These are phyloP conservation scores for Syzygium aromaticum DNA, from an alignment of 345 rosid genomes.

Conservation along the genomic window DNA sequence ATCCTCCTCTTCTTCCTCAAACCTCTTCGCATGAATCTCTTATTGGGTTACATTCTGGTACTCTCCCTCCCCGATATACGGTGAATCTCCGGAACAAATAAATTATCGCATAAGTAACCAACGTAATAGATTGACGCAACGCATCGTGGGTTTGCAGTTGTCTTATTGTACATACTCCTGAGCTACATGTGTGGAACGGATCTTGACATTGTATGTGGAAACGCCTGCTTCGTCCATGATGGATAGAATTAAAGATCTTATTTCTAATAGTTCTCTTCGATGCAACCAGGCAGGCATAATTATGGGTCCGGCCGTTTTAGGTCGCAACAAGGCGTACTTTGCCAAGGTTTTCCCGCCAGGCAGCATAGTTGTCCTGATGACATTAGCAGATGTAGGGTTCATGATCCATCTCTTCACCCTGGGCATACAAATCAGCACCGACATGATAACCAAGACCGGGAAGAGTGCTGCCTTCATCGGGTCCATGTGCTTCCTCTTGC, in stretches of 20 bases:
- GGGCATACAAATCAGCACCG: background rate
- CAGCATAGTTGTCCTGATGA: background rate
- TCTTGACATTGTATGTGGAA: background rate
- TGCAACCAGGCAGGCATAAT: background rate
- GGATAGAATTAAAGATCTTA: background rate
- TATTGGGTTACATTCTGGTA: background rate
- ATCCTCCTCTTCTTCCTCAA: background rate
- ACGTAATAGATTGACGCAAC: background rate
- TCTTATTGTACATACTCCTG: background rate
- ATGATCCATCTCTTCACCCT: background rate
- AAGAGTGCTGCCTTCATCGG: slow-evolving; percentile 2
- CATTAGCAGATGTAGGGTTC: background rate
- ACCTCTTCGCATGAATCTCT: background rate
- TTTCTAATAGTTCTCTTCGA: background rate
- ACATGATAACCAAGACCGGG: background rate
- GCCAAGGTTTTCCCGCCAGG: background rate
- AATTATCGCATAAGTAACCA: background rate
- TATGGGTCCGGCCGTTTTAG: background rate
- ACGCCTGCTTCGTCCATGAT: background rate
- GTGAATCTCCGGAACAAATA: background rate
- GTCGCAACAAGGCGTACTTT: background rate
- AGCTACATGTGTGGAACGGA: background rate
- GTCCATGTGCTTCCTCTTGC: slow-evolving; percentile 1
- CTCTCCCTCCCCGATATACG: background rate
- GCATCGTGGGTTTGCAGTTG: background rate